Evolutionary conservation across 108 stramenopile species (phyloP).

Genomic region (Nitzschia inconspicua): DNA sequence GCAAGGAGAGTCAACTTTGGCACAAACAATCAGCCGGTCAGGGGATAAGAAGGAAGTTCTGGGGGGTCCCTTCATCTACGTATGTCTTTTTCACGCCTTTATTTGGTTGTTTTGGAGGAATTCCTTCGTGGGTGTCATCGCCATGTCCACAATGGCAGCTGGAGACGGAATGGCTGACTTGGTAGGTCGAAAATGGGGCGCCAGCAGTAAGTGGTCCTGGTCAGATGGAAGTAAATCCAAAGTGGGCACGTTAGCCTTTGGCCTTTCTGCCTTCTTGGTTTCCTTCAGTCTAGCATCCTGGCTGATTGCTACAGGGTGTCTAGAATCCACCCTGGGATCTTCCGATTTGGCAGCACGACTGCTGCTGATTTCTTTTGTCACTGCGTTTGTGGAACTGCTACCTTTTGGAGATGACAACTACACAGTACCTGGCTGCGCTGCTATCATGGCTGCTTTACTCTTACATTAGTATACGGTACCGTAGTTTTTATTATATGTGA

Average conservation of each 20-base stretch:
- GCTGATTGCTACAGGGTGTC: conserved; percentile 39
- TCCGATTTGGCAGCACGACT: conserved; percentile 35
- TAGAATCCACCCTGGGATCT: conserved; percentile 24
- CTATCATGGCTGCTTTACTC: conserved; percentile 38
- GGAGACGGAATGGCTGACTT: conserved; percentile 86
- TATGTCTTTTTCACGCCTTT: conserved; percentile 41
- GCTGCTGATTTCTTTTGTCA: conserved; percentile 34
- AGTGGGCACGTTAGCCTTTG: conserved; percentile 71
- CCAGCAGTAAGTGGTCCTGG: conserved; percentile 62
- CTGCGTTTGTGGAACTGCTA: conserved; percentile 63
- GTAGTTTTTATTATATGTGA: too few species aligned
- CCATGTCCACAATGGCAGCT: conserved; percentile 69
- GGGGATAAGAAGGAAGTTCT: conserved; percentile 67
- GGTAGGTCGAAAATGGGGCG: conserved; percentile 64
- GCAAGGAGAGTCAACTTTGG: conserved; percentile 48
- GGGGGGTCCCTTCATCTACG: conserved; percentile 82
- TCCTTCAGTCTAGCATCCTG: conserved; percentile 47
- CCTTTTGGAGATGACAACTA: conserved; percentile 81
- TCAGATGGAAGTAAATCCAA: conserved; percentile 52
- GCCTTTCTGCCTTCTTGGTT: conserved; percentile 28
- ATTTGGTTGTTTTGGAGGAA: conserved; percentile 68
- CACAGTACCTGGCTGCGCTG: conserved; percentile 69
- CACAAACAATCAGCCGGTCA: conserved; percentile 61
- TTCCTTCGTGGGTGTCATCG: conserved; percentile 49
- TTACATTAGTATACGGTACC: conserved; percentile 24